A percentile compares a stretch with the other conserved stretches of the same genome.
Evolutionary conservation across 805 yeast genomes (phyloP).

Genomic region (Huiozyma naganishii): DNA sequence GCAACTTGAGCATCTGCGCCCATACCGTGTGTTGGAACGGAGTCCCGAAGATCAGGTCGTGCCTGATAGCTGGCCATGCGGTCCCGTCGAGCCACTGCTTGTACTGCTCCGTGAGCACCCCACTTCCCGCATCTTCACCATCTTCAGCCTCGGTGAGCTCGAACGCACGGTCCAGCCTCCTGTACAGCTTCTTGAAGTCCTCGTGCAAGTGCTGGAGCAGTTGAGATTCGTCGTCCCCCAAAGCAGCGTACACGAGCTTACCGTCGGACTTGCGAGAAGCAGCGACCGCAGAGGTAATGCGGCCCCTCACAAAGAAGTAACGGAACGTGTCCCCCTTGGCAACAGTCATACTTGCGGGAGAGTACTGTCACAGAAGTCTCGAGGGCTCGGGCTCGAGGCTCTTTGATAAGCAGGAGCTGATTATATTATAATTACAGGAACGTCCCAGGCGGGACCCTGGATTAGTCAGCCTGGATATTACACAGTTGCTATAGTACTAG

Average conservation of each 20-base stretch:
- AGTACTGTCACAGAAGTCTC: too few species aligned
- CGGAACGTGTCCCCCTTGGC: neutral
- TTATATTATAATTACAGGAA: too few species aligned
- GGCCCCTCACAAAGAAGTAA: neutral
- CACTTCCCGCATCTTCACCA: slow-evolving; percentile 6
- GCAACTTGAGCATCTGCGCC: slow-evolving; percentile 24
- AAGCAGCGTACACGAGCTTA: neutral
- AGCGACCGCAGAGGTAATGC: neutral
- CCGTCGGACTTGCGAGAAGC: neutral
- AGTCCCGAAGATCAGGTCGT: slow-evolving; percentile 31
- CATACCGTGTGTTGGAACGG: slow-evolving; percentile 31
- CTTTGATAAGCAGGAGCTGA: too few species aligned
- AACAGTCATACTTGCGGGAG: too few species aligned
- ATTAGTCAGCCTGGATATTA: too few species aligned
- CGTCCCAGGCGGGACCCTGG: too few species aligned
- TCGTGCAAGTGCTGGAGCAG: neutral
- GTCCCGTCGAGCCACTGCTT: neutral
- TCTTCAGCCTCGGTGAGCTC: neutral
- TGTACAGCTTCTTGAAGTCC: slow-evolving; percentile 1
- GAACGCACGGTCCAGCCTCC: neutral
- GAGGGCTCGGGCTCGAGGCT: too few species aligned
- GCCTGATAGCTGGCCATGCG: slow-evolving; percentile 3
- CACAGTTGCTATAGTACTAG: too few species aligned
- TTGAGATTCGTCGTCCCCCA: neutral
- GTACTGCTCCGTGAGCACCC: neutral